Conservation (phyloP, 2,329 filamentous ascomycete genomes). For the Xylaria sp. region DNA sequence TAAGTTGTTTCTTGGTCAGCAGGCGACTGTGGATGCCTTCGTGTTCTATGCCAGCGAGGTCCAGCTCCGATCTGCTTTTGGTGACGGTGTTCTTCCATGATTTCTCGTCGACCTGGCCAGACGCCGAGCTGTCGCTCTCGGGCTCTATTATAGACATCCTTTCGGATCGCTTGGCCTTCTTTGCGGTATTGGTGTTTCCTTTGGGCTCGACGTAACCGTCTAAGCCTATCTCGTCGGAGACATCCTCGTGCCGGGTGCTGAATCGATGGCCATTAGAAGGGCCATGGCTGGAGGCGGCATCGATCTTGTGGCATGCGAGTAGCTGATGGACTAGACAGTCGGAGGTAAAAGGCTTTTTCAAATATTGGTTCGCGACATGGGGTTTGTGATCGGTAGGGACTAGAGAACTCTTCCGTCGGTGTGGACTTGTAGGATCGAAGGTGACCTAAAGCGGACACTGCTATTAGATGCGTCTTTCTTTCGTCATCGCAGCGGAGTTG, state of each 20-base stretch:
- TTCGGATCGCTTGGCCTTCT: neutral
- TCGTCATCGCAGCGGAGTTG: neutral
- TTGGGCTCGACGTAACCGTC: slow-evolving; percentile 45
- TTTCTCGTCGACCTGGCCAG: slow-evolving; percentile 63
- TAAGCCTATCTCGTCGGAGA: slow-evolving; percentile 38
- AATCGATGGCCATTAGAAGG: slow-evolving; percentile 26
- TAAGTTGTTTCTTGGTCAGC: slow-evolving; percentile 91
- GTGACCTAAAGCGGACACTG: slow-evolving; percentile 56
- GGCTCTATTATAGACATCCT: slow-evolving; percentile 44
- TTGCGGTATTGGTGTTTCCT: slow-evolving; percentile 37
- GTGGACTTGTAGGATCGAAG: slow-evolving; percentile 65
- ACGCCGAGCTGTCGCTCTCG: slow-evolving; percentile 47
- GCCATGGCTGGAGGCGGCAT: slow-evolving; percentile 29
- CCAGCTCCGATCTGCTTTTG: slow-evolving; percentile 49
- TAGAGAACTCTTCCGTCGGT: slow-evolving; percentile 71
- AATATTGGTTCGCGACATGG: slow-evolving; percentile 40
- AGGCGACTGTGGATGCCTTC: slow-evolving; percentile 66
- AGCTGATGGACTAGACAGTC: slow-evolving; percentile 71
- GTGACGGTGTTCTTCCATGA: slow-evolving; percentile 58
- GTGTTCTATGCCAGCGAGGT: slow-evolving; percentile 43
- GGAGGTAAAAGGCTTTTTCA: slow-evolving; percentile 46
- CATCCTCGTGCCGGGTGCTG: slow-evolving; percentile 28
- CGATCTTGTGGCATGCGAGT: slow-evolving; percentile 60
- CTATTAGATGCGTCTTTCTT: neutral
- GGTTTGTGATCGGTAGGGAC: slow-evolving; percentile 56